phyloP scores from a whole-genome alignment of 2,329 filamentous ascomycete genomes.

The Trichoderma sp. region DNA sequence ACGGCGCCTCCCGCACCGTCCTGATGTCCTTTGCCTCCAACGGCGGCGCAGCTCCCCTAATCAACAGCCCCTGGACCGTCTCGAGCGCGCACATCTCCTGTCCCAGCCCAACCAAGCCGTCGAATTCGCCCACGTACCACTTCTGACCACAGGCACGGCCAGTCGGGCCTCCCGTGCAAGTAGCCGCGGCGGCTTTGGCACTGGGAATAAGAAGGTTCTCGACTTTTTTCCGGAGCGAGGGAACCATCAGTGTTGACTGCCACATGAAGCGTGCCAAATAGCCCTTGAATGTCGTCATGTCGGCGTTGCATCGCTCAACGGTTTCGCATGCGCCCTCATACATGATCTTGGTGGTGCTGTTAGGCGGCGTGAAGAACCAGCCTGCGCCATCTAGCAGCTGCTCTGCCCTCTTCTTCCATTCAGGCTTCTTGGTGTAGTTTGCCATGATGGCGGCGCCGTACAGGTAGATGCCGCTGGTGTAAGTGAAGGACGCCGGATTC shows the following conservation, averaged over 20 bases:
- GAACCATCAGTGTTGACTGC: conserved; percentile 54
- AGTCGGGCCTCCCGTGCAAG: conserved; percentile 54
- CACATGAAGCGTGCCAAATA: conserved; percentile 64
- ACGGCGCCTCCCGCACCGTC: conserved; percentile 36
- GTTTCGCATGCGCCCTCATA: conserved; percentile 65
- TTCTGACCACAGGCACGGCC: conserved; percentile 57
- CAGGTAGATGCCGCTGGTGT: conserved; percentile 63
- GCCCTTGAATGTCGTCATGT: conserved; percentile 67
- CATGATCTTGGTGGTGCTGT: conserved; percentile 55
- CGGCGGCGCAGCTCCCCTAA: conserved; percentile 42
- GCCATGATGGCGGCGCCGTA: conserved; percentile 63
- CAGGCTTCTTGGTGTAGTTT: conserved; percentile 52
- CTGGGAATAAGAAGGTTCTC: conserved; percentile 48
- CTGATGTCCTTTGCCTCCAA: conserved; percentile 48
- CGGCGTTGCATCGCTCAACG: conserved; percentile 53
- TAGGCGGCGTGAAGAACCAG: conserved; percentile 52
- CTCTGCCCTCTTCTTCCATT: conserved; percentile 53
- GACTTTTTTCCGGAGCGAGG: conserved; percentile 49
- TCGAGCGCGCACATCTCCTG: conserved; percentile 65
- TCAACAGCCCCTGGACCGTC: conserved; percentile 57
- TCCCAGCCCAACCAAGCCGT: conserved; percentile 54
- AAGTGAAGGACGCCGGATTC: conserved; percentile 59
- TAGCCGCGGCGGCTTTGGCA: conserved; percentile 52
- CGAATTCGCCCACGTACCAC: conserved; percentile 59
- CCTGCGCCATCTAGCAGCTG: conserved; percentile 50